These are phyloP conservation scores for Aureobasidium sp. DNA, from an alignment of 2,329 filamentous ascomycete species.

Conservation along the genomic window DNA sequence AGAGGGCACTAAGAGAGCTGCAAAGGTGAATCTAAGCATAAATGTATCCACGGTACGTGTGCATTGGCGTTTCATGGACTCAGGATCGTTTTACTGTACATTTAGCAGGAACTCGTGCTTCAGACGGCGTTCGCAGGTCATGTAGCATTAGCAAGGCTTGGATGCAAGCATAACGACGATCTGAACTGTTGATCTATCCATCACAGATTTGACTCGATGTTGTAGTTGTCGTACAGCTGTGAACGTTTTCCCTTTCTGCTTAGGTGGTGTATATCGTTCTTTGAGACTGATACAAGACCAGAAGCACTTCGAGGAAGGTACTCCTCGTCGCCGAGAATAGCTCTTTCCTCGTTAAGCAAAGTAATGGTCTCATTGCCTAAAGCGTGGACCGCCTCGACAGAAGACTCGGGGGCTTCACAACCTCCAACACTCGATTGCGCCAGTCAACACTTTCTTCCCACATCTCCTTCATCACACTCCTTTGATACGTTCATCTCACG, in stretches of 20 bases:
- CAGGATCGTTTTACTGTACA: neutral
- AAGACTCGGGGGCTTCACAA: neutral
- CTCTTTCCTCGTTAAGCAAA: neutral
- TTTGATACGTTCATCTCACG: neutral
- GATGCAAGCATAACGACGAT: neutral
- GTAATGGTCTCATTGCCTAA: neutral
- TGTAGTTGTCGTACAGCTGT: neutral
- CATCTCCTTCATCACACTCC: no score
- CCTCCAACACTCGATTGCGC: neutral
- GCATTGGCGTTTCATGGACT: neutral
- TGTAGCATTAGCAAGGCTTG: conserved; percentile 9
- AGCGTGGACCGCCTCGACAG: neutral
- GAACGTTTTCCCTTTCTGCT: neutral
- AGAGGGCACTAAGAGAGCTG: conserved; percentile 62
- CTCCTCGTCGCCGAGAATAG: neutral
- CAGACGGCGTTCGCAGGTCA: neutral
- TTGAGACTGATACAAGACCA: neutral
- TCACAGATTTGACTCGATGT: neutral
- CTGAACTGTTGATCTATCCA: neutral
- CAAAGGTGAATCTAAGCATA: conserved; percentile 13
- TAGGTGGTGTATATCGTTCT: neutral
- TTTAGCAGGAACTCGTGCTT: neutral
- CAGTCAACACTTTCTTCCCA: neutral
- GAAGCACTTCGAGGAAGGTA: neutral
- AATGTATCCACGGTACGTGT: conserved; percentile 1